phyloP scores from a whole-genome alignment of 768 basidiomycete species.

The Pleurotus tuber-regium region DNA sequence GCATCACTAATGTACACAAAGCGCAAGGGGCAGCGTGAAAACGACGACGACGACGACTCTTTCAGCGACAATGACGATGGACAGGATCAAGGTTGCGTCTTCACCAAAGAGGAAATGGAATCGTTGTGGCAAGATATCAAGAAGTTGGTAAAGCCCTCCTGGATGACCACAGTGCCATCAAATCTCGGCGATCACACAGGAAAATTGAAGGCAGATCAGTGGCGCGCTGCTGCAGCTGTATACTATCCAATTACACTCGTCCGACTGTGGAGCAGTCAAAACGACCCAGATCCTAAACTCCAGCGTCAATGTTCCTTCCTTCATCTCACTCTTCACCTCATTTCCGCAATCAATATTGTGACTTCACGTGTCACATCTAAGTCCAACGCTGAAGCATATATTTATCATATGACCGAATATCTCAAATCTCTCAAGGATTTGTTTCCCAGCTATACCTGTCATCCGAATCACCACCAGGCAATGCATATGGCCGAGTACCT shows the following conservation, averaged over 20 bases:
- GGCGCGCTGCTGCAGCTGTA: conserved; percentile 23
- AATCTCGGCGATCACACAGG: conserved; percentile 26
- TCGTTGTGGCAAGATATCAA: not conserved
- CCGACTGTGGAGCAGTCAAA: conserved; percentile 24
- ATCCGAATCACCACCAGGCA: conserved; percentile 13
- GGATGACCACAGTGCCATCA: conserved; percentile 25
- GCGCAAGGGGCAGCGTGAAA: not conserved
- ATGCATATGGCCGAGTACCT: conserved; percentile 11
- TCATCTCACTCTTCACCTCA: not conserved
- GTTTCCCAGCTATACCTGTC: conserved; percentile 12
- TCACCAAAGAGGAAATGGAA: not conserved
- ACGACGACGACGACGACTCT: not conserved
- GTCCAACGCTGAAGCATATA: not conserved
- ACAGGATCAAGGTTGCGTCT: not conserved
- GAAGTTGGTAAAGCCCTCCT: conserved; percentile 21
- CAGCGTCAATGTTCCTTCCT: not conserved
- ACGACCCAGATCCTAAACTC: conserved; percentile 5
- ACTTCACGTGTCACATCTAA: not conserved
- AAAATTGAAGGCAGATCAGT: conserved; percentile 34
- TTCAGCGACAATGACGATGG: not conserved
- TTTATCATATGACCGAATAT: conserved; percentile 3
- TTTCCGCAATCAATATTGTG: not conserved
- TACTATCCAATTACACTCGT: conserved; percentile 32
- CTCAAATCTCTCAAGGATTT: not conserved
- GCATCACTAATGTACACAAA: not conserved